phyloP scores from a whole-genome alignment of 2,329 filamentous ascomycete species.

The Mycosphaerella sp. region DNA sequence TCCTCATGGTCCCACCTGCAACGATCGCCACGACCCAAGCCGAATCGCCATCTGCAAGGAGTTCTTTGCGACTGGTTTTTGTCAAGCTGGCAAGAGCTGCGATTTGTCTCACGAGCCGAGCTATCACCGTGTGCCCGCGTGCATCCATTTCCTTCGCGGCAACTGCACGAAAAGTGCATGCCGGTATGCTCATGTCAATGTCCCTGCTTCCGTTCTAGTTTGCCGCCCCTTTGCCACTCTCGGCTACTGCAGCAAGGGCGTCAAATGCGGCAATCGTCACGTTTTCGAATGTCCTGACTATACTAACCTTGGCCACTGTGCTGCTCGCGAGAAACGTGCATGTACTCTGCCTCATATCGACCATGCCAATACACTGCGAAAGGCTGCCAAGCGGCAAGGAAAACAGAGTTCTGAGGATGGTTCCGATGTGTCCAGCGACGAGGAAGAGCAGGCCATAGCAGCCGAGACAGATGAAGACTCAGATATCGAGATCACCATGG shows the following conservation, averaged over 20 bases:
- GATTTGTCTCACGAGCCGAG: constrained; percentile 84
- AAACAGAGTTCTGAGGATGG: constrained; percentile 29
- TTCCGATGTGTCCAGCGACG: constrained; percentile 68
- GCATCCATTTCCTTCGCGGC: constrained; percentile 82
- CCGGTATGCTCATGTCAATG: constrained; percentile 76
- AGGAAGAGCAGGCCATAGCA: constrained; percentile 54
- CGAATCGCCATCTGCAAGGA: constrained; percentile 90
- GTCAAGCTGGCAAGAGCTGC: constrained; percentile 70
- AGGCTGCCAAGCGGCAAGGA: constrained; percentile 45
- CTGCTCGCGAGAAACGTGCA: constrained; percentile 52
- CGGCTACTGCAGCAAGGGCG: constrained; percentile 83
- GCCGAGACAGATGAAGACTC: constrained; percentile 52
- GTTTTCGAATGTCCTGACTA: constrained; percentile 86
- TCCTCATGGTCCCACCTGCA: constrained; percentile 71
- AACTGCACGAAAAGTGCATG: constrained; percentile 83
- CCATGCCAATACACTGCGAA: constrained; percentile 71
- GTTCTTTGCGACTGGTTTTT: constrained; percentile 72
- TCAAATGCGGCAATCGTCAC: constrained; percentile 71
- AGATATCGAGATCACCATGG: constrained; percentile 33
- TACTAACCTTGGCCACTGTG: constrained; percentile 82
- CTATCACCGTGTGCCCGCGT: constrained; percentile 77
- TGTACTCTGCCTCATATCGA: constrained; percentile 86
- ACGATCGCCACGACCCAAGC: constrained; percentile 72
- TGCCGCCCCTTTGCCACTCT: constrained; percentile 78
- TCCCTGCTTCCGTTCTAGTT: constrained; percentile 69